Evolutionary conservation across 352 stramenopile genomes (phyloP).

Genomic region (Pythium coloratum): DNA sequence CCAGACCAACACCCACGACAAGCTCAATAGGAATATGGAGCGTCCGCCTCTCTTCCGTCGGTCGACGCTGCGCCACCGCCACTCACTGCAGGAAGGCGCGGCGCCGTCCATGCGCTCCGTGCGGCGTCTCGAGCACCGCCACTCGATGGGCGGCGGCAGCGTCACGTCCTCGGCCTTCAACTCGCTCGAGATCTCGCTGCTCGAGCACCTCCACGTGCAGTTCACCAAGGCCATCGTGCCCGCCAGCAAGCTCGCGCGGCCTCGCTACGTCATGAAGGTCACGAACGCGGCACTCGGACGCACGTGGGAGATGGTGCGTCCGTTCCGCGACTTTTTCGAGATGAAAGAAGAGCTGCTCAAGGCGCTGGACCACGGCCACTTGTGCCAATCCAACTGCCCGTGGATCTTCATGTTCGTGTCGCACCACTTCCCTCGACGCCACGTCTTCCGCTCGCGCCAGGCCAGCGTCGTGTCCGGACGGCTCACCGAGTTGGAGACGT

Average conservation of each 20-base stretch:
- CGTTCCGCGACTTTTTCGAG: slow-evolving; percentile 79
- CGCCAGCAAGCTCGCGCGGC: slow-evolving; percentile 62
- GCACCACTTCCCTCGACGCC: slow-evolving; percentile 76
- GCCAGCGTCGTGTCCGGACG: slow-evolving; percentile 61
- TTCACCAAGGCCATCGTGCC: slow-evolving; percentile 81
- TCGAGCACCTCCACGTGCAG: slow-evolving; percentile 76
- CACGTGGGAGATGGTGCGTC: slow-evolving; percentile 80
- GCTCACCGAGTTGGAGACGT: slow-evolving; percentile 62
- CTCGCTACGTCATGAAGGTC: slow-evolving; percentile 81
- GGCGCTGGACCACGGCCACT: slow-evolving; percentile 74
- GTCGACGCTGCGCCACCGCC: slow-evolving; percentile 17
- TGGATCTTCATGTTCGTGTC: slow-evolving; percentile 84
- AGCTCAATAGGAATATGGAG: slow-evolving; percentile 2
- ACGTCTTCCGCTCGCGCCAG: slow-evolving; percentile 70
- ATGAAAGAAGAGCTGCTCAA: slow-evolving; percentile 64
- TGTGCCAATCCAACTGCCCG: slow-evolving; percentile 77
- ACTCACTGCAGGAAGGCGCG: slow-evolving; percentile 16
- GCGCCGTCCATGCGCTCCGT: slow-evolving; percentile 10
- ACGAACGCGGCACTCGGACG: slow-evolving; percentile 62
- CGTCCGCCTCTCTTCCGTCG: slow-evolving; percentile 9
- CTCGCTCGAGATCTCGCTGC: slow-evolving; percentile 64
- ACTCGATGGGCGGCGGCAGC: slow-evolving; percentile 30
- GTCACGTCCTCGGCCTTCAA: slow-evolving; percentile 22
- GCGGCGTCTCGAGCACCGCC: slow-evolving; percentile 46
- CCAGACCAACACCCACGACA: not conserved